Evolutionary conservation across 495 filamentous ascomycete genomes (phyloP).

Genomic region (Neurospora sp.): DNA sequence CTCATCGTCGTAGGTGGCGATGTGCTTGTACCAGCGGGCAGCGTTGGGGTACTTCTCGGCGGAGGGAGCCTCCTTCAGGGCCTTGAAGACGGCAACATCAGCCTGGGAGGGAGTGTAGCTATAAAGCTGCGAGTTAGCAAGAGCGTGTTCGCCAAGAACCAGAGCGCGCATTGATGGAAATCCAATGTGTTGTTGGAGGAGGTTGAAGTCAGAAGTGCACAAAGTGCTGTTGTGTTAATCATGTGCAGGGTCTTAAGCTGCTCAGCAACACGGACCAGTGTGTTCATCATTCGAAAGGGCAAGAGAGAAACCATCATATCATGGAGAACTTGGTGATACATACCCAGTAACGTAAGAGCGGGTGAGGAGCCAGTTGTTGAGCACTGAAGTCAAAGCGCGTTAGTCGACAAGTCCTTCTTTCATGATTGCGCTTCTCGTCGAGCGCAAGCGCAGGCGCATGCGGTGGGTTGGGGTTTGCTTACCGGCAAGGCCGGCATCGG

Average conservation of each 20-base stretch:
- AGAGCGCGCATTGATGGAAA: not conserved
- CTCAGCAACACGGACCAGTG: slow-evolving; percentile 99
- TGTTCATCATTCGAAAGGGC: slow-evolving; percentile 59
- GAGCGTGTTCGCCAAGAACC: not conserved
- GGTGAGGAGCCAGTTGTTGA: slow-evolving; percentile 83
- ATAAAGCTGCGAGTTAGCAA: slow-evolving; percentile 9
- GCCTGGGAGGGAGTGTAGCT: slow-evolving; percentile 87
- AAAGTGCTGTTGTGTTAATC: slow-evolving; percentile 66
- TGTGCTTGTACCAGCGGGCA: slow-evolving; percentile 98
- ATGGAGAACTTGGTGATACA: slow-evolving; percentile 15
- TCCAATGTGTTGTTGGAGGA: not conserved
- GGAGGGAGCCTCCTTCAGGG: slow-evolving; percentile 63
- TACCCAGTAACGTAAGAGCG: slow-evolving; percentile 94
- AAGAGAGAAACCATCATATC: slow-evolving; percentile 3
- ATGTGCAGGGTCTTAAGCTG: slow-evolving; percentile 92
- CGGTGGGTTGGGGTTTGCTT: slow-evolving; percentile 27
- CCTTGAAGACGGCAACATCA: slow-evolving; percentile 91
- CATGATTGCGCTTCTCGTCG: not conserved
- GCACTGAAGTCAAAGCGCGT: slow-evolving; percentile 46
- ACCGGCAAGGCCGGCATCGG: slow-evolving; percentile 80
- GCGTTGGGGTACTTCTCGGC: slow-evolving; percentile 84
- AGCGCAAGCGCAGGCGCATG: not conserved
- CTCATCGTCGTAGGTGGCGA: slow-evolving; percentile 78
- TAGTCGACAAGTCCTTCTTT: not conserved
- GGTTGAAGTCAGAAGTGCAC: slow-evolving; percentile 69